Base-by-base conservation (phyloP, 441 rosid genomes). In the Populus hybrid region DNA sequence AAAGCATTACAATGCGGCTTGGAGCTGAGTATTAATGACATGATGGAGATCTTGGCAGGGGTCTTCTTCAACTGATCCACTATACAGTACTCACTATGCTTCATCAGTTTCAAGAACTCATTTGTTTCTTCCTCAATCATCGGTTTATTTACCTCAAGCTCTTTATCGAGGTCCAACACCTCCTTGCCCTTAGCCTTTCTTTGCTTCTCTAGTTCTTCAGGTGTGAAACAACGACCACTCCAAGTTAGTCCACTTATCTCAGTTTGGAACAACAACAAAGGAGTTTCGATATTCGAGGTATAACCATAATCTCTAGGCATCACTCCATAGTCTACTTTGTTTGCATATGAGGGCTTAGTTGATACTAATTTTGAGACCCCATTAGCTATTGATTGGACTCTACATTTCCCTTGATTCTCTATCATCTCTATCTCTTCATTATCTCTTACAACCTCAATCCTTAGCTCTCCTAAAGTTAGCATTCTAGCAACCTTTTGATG, bases 401-500 rank as follows among this genome's bases (percentile, higher is more conserved):
- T 57, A 6, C 10, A 57, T 8, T 30, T 30, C 34, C 34, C 34
- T 0, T 30, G 34, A 30, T 57, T 57, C 10, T 57, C 23, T 57
- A 57, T 6, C 63, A 2, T 0, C 1, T 0, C 0, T 6, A 20
- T 20, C 10, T 6, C 63, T 20, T 0, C 1, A 57, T 2, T 57
- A 0, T 2, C 21, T 0, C 0, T 2, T 0, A 0, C 2, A 20
- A 0, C 3, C 63, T 57, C 23, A 0, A 57, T 57, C 63, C 23
- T 54, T 0, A 20, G 1, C 9, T 54, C 23, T 2, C 10, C 23
- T 20, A 57, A 0, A 6, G 63, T 20, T 10, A 57, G 0, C 63
- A 57, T 57, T 2, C 21, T 20, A 0, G 0, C 0, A 2, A 57
- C 10, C 23, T 57, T 18, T 57, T 20, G 9, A 57, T 57, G 63